Base-by-base conservation (phyloP, 495 filamentous ascomycete genomes). In the Cairneyella variabilis region DNA sequence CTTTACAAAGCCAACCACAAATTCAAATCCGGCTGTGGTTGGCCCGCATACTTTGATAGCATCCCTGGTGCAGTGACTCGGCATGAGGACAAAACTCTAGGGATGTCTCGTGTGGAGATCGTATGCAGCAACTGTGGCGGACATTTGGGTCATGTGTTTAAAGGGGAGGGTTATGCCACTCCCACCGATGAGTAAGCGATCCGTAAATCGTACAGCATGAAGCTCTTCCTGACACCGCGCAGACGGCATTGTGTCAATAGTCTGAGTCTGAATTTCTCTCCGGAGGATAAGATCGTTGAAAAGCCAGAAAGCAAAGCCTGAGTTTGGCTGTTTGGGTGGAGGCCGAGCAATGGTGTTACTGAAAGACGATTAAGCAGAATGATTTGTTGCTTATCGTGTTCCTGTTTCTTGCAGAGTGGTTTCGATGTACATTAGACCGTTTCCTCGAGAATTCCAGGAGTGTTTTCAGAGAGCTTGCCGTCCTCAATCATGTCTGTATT, bases 241-340 rank as follows among this genome's bases (percentile, higher is more conserved):
- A n/a, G n/a, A n/a, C 74, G 93, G 46, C 93, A 98, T 72, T 98
- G 93, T 68, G 93, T 98, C 44, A 98, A 98, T 66, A 93, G 89
- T 58, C 70, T 97, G 18, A 95, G 89, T 68, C 74, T 98, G 72
- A 91, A 79, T 49, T 98, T 98, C 67, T 73, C 67, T 0, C 68
- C 72, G 20, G 79, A 84, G 39, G 85, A 83, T 58, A 74, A 75
- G 52, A 65, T 66, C 47, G 66, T 53, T 25, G 57, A 68, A 25
- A 53, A 54, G 42, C 18, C 52, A 18, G 46, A 37, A 14, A 44
- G 40, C 37, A 59, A 59, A 37, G 51, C 12, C 27, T 45, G 34
- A 39, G n/a, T n/a, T n/a, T n/a, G n/a, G n/a, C n/a, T n/a, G n/a
- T n/a, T n/a, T n/a, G n/a, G n/a, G n/a, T n/a, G n/a, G n/a, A n/a